Conservation (phyloP, 2,329 filamentous ascomycete genomes). For the Hymenoscyphus linearis region DNA sequence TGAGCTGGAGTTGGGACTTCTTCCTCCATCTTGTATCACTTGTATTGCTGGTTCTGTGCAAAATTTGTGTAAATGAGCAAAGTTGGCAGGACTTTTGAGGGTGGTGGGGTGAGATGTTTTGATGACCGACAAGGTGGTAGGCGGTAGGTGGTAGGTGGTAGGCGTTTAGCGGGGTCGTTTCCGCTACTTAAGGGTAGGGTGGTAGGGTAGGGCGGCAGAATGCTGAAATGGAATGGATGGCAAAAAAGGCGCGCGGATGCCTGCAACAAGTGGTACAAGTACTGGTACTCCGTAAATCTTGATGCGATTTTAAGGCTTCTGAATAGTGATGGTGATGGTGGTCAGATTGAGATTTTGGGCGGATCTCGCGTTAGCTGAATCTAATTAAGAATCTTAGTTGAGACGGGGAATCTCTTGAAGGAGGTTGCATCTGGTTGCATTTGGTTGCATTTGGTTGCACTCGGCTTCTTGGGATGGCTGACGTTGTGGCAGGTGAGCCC, state of each 20-base stretch:
- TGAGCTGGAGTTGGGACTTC: conserved; percentile 26
- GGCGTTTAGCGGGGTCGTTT: not conserved
- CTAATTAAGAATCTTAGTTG: not conserved
- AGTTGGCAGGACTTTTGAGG: not conserved
- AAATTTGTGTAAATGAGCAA: not conserved
- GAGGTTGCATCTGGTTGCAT: not conserved
- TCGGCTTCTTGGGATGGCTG: not conserved
- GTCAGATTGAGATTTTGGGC: not conserved
- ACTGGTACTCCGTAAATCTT: no score
- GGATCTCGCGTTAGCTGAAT: not conserved
- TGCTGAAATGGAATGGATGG: no score
- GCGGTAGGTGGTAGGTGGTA: no score
- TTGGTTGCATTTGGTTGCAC: not conserved
- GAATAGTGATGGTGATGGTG: not conserved
- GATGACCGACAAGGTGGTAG: not conserved
- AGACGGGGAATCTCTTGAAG: no score
- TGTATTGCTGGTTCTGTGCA: not conserved
- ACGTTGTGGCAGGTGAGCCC: not conserved
- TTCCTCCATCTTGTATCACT: conserved; percentile 19
- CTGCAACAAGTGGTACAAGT: no score
- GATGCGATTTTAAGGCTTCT: not conserved
- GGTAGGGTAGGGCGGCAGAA: no score
- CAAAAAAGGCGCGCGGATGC: not conserved
- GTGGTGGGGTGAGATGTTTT: not conserved
- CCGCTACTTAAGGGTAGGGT: not conserved